Conservation (phyloP, 176 grass and related monocot species). For the Cocos nucifera region DNA sequence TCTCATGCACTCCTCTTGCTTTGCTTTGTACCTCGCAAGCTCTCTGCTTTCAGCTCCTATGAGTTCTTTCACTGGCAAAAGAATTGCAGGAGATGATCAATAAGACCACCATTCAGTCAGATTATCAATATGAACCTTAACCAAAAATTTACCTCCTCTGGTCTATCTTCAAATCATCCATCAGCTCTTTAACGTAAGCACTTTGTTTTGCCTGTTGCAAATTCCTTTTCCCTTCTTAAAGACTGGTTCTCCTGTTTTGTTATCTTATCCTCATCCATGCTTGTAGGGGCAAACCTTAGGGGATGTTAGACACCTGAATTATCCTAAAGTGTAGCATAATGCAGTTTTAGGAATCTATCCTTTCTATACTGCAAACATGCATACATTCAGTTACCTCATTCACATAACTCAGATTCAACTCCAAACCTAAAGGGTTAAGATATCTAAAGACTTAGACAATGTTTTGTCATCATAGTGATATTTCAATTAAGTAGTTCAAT, state of each 20-base stretch:
- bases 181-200: conserved; percentile 58
- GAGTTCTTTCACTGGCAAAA: conserved; percentile 55
- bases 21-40: conserved; percentile 41
- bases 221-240: conserved; percentile 58
- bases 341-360: too few relatives aligned
- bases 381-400: too few relatives aligned
- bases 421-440: too few relatives aligned
- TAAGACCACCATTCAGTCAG: conserved; percentile 12
- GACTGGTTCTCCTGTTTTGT: conserved; percentile 52
- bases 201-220: conserved; percentile 47
- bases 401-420: too few relatives aligned
- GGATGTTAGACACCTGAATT: conserved; percentile 66
- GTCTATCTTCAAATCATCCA: conserved; percentile 56
- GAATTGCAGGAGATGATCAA: conserved; percentile 3
- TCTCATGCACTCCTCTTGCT: conserved; percentile 49
- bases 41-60: conserved; percentile 77
- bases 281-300: conserved; percentile 59
- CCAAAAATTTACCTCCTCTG: conserved; percentile 67
- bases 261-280: conserved; percentile 54
- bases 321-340: conserved; percentile 19
- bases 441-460: too few relatives aligned
- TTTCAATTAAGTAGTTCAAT: too few relatives aligned
- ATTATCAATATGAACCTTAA: not conserved
- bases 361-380: too few relatives aligned
- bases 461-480: too few relatives aligned